These are phyloP conservation scores for Leccinum sublutescens DNA, from an alignment of 768 basidiomycete species.

Conservation along the genomic window DNA sequence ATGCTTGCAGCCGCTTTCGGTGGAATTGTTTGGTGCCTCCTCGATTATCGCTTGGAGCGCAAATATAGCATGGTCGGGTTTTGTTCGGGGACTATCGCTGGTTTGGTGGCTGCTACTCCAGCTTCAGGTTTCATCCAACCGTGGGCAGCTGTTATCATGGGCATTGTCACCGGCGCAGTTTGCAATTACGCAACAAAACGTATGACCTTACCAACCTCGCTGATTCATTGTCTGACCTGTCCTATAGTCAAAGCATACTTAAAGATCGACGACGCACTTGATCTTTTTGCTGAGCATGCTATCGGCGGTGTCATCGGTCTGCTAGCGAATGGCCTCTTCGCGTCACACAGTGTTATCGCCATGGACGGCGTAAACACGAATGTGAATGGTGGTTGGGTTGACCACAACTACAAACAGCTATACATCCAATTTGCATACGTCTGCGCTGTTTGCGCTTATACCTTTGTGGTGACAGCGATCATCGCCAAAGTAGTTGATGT, in stretches of 20 bases:
- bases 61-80: constrained; percentile 91
- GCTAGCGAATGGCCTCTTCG: constrained; percentile 73
- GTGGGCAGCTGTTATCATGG: constrained; percentile 76
- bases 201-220: constrained; percentile 32
- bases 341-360: constrained; percentile 56
- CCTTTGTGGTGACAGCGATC: constrained; percentile 59
- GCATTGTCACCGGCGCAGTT: constrained; percentile 64
- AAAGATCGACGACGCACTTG: constrained; percentile 82
- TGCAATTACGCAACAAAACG: constrained; percentile 87
- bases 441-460: constrained; percentile 54
- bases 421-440: constrained; percentile 74
- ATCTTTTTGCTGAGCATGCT: constrained; percentile 91
- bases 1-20: constrained; percentile 83
- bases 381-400: constrained; percentile 65
- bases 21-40: constrained; percentile 78
- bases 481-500: constrained; percentile 57
- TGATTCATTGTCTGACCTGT: constrained; percentile 11
- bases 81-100: constrained; percentile 85
- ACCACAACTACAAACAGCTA: constrained; percentile 75
- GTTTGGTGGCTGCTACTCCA: constrained; percentile 86
- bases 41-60: constrained; percentile 76
- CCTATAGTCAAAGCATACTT: constrained; percentile 63
- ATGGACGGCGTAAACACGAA: constrained; percentile 65
- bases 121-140: constrained; percentile 78
- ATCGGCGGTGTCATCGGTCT: constrained; percentile 80